A percentile compares a stretch with the other conserved stretches of the same genome.
Conservation (phyloP, 495 filamentous ascomycete species). For the Ascobolus immersus region DNA sequence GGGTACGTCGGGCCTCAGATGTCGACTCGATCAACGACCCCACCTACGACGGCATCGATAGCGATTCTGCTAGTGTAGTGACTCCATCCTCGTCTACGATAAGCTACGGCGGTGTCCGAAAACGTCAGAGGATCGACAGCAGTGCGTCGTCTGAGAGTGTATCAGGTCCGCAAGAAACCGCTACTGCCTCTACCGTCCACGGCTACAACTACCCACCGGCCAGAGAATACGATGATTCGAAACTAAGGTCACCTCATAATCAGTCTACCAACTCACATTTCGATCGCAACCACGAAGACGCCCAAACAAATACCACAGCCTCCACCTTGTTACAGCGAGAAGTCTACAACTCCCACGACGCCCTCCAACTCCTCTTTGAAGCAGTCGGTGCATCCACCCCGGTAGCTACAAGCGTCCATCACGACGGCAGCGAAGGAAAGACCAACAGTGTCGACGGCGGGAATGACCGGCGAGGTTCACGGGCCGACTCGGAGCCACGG, state of each 20-base stretch:
- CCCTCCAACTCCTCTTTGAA: conserved; percentile 32
- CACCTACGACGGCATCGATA: conserved; percentile 1
- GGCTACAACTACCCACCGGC: not conserved
- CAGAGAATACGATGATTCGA: not conserved
- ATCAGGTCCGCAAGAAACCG: not conserved
- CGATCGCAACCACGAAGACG: not conserved
- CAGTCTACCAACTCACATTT: not conserved
- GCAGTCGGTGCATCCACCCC: conserved; percentile 22
- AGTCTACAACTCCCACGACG: conserved; percentile 34
- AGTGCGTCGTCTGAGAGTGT: not conserved
- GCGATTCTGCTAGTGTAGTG: too few relatives aligned
- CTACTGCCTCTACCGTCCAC: not conserved
- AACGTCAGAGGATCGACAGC: too few relatives aligned
- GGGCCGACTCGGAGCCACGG: too few relatives aligned
- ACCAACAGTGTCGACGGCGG: too few relatives aligned
- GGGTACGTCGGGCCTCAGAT: conserved; percentile 11
- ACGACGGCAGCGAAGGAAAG: conserved; percentile 8
- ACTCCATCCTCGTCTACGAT: not conserved
- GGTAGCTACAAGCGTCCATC: conserved; percentile 6
- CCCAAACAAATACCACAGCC: conserved; percentile 10
- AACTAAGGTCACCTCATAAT: not conserved
- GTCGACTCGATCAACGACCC: too few relatives aligned
- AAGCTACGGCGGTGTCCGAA: not conserved
- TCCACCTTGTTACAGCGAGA: conserved; percentile 28
- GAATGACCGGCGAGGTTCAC: too few relatives aligned